Base-by-base conservation (phyloP, 768 basidiomycete species). In the Boletus edulis region DNA sequence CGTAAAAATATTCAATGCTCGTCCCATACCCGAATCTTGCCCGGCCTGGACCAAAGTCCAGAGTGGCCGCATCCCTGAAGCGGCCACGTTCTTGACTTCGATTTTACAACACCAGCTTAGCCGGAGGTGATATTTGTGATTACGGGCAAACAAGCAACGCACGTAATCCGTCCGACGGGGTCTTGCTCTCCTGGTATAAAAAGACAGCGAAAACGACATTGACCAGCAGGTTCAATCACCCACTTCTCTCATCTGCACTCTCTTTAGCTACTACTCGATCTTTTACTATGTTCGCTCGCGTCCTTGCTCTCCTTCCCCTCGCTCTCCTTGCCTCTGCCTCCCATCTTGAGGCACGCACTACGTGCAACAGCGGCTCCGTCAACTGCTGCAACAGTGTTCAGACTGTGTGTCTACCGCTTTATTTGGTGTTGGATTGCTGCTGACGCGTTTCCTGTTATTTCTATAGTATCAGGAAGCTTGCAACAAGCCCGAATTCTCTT, bases 281-380 rank as follows among this genome's bases (percentile, higher is more conserved):
- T 27, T 35, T 7, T 14, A 24, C 3, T 12, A 64, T 64, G 63
- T 55, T 66, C n/a, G 49, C 65, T 45, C 60, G 58, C 8, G 6
- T 63, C 53, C 17, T 62, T 11, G 51, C 66, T 35, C 46, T 67
- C 24, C n/a, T 59, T 4, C 59, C 58, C 14, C 35, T 67, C 9
- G 66, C 56, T 52, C 45, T 61, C 27, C 40, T 63, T 10, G 63
- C 29, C 20, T 46, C 55, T 24, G 58, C 61, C 11, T 20, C 42
- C 0, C 47, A 49, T 48, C 55, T 53, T 6, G 29, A 50, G 37
- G 55, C 47, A 3, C 52, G 61, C 3, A 22, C n/a, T 20, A 40
- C 52, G 27, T 67, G n/a, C n/a, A n/a, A n/a, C n/a, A n/a, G n/a
- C n/a, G n/a, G n/a, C n/a, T n/a, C n/a, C n/a, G n/a, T n/a, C n/a